Evolutionary conservation across 1,139 yeast species (phyloP).

Genomic region (Saccharomyces hybrid): DNA sequence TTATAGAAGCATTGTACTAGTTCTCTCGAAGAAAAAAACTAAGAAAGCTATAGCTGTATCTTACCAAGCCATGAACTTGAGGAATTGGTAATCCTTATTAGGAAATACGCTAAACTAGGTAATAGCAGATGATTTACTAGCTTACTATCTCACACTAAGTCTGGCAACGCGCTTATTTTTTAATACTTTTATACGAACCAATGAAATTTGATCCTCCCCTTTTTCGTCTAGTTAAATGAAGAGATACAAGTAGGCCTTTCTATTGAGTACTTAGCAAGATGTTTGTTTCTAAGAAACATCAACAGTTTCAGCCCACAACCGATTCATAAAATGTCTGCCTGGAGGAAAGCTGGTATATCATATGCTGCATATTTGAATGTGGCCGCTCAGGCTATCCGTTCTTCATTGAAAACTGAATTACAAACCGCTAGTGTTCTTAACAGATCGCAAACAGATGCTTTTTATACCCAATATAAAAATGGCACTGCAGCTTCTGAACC

Average conservation of each 20-base stretch:
- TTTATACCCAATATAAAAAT: constrained; percentile 62
- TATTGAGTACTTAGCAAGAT: neutral
- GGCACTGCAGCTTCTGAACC: constrained; percentile 44
- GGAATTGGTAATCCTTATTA: neutral
- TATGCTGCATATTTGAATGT: constrained; percentile 83
- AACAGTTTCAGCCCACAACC: neutral
- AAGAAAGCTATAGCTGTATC: neutral
- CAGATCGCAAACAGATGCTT: constrained; percentile 70
- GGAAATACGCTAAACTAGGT: neutral
- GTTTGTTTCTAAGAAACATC: neutral
- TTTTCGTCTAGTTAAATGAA: neutral
- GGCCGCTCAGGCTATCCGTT: constrained; percentile 84
- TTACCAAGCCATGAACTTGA: neutral
- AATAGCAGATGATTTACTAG: neutral
- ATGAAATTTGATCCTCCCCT: neutral
- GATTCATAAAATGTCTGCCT: constrained; percentile 48
- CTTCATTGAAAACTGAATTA: constrained; percentile 80
- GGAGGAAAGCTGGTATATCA: constrained; percentile 83
- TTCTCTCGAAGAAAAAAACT: neutral
- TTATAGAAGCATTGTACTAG: too few relatives aligned
- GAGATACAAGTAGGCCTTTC: neutral
- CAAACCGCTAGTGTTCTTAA: constrained; percentile 62
- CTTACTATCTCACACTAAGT: neutral
- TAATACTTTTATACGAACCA: neutral
- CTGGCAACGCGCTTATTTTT: neutral